A percentile compares a stretch with the other conserved stretches of the same genome.
phyloP scores from a whole-genome alignment of 192 early-diverging fungal species.

The Bifiguratus adelaidae region DNA sequence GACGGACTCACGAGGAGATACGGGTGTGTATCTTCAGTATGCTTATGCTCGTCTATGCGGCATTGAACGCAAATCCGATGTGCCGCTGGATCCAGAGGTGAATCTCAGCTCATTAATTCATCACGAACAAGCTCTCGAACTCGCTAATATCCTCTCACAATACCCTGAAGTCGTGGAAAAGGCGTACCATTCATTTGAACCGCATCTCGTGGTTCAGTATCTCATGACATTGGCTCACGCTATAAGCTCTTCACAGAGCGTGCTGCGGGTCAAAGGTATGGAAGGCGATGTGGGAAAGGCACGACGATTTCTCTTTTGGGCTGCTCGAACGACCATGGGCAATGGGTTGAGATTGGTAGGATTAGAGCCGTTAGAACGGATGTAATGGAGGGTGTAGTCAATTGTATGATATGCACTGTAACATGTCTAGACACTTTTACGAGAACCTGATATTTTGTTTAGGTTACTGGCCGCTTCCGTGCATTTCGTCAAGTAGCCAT shows the following conservation, averaged over 20 bases:
- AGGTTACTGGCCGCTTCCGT: no score
- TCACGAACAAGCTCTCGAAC: constrained; percentile 54
- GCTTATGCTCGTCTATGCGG: constrained; percentile 86
- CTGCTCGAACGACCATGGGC: constrained; percentile 68
- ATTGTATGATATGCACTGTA: no score
- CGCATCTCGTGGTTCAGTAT: constrained; percentile 71
- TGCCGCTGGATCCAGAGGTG: constrained; percentile 27
- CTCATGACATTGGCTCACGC: constrained; percentile 63
- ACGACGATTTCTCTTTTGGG: constrained; percentile 61
- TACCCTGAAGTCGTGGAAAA: constrained; percentile 71
- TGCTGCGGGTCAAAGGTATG: constrained; percentile 54
- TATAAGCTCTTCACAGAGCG: constrained; percentile 53
- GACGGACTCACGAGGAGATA: constrained; percentile 87
- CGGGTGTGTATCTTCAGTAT: constrained; percentile 94
- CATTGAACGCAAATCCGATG: constrained; percentile 63
- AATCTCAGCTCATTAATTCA: constrained; percentile 50
- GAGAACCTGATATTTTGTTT: no score
- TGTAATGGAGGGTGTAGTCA: no score
- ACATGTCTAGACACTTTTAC: no score
- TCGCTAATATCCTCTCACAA: constrained; percentile 63
- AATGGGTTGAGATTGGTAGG: constrained; percentile 74
- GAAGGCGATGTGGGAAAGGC: constrained; percentile 60
- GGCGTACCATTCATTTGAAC: constrained; percentile 55
- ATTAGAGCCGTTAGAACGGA: constrained; percentile 68
- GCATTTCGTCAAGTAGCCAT: no score